These are phyloP conservation scores for Annulohypoxylon bovei DNA, from an alignment of 495 filamentous ascomycete species.

Conservation along the genomic window DNA sequence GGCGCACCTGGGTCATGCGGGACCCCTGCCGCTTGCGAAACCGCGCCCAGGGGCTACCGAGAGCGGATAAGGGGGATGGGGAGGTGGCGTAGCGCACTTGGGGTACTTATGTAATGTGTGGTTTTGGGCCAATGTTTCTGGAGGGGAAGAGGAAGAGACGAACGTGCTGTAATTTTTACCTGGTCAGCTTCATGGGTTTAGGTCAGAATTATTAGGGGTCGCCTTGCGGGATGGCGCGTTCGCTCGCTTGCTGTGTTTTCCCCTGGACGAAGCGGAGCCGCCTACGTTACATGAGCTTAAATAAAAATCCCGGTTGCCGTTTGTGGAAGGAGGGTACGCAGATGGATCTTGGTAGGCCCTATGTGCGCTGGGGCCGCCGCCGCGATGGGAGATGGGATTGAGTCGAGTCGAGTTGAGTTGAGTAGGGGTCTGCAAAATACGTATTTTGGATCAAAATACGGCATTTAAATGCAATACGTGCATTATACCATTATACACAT, in stretches of 20 bases:
- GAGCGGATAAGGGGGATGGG: not conserved
- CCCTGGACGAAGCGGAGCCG: not conserved
- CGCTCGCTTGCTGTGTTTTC: not conserved
- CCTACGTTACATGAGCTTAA: conserved; percentile 14
- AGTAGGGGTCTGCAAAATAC: too few relatives aligned
- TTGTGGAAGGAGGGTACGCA: conserved; percentile 26
- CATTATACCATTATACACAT: too few relatives aligned
- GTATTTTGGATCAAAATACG: too few relatives aligned
- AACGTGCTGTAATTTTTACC: conserved; percentile 1
- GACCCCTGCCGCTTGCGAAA: conserved; percentile 3
- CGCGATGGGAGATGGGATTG: not conserved
- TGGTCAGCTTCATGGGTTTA: too few relatives aligned
- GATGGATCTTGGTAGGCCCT: not conserved
- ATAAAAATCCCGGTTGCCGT: conserved; percentile 21
- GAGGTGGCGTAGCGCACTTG: conserved; percentile 1
- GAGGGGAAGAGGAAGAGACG: not conserved
- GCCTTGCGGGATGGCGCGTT: not conserved
- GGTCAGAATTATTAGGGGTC: not conserved
- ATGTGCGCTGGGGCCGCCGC: too few relatives aligned
- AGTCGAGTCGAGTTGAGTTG: not conserved
- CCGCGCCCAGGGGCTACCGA: not conserved
- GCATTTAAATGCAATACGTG: too few relatives aligned
- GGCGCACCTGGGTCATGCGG: not conserved
- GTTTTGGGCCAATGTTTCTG: not conserved
- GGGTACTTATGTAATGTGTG: not conserved